Percentiles rank a stretch among this genome's conserved stretches.
Conservation (phyloP, 1,139 yeast genomes). For the Lodderomyces oxycetoniae region DNA sequence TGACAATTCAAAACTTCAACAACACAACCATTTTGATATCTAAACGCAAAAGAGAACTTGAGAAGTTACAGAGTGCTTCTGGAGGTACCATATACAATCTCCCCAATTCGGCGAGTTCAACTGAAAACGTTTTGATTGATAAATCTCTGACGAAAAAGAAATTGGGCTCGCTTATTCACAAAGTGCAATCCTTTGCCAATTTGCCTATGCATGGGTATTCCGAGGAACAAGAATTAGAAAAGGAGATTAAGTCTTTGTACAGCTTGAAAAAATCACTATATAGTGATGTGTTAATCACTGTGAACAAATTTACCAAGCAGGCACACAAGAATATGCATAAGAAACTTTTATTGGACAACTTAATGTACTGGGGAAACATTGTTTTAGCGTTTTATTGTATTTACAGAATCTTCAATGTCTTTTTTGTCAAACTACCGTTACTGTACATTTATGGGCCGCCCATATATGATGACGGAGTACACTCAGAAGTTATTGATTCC, state of each 20-base stretch:
- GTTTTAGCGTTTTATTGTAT: slow-evolving; percentile 59
- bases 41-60: slow-evolving; percentile 32
- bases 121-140: slow-evolving; percentile 13
- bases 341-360: slow-evolving; percentile 10
- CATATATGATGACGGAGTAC: not conserved
- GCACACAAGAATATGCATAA: slow-evolving; percentile 10
- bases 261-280: slow-evolving; percentile 26
- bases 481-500: slow-evolving; percentile 8
- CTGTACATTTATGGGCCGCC: slow-evolving; percentile 10
- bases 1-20: slow-evolving; percentile 34
- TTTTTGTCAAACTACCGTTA: slow-evolving; percentile 37
- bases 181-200: slow-evolving; percentile 43
- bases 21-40: slow-evolving; percentile 33
- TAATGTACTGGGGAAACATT: slow-evolving; percentile 13
- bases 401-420: slow-evolving; percentile 52
- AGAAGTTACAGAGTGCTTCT: slow-evolving; percentile 16
- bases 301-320: slow-evolving; percentile 15
- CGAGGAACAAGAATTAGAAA: slow-evolving; percentile 31
- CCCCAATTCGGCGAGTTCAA: slow-evolving; percentile 13
- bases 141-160: slow-evolving; percentile 9
- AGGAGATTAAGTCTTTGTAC: slow-evolving; percentile 34
- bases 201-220: slow-evolving; percentile 19
- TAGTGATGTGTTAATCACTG: slow-evolving; percentile 23
- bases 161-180: slow-evolving; percentile 24
- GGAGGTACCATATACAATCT: slow-evolving; percentile 29